Evolutionary conservation across 208 protist genomes (phyloP).

Genomic region (Trypanosoma lewisi): DNA sequence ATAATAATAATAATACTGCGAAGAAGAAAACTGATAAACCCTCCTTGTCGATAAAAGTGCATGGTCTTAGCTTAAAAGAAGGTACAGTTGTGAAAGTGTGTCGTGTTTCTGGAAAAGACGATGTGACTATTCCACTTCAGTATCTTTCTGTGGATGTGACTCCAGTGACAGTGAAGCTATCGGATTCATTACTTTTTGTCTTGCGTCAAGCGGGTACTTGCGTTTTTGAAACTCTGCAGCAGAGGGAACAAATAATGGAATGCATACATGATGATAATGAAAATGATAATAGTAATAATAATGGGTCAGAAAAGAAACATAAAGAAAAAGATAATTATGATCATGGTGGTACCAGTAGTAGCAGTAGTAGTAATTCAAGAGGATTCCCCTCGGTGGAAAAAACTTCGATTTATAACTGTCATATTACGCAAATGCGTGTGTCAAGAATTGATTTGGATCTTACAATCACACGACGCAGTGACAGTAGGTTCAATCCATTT

Average conservation of each 20-base stretch:
- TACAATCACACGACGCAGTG: constrained; percentile 44
- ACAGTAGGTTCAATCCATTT: constrained; percentile 55
- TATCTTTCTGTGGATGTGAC: constrained; percentile 34
- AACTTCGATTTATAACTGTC: constrained; percentile 31
- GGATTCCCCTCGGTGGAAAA: neutral
- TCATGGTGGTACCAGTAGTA: too few species aligned
- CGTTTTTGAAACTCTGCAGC: constrained; percentile 8
- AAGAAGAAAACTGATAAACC: constrained; percentile 2
- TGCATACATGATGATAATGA: neutral
- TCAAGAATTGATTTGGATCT: constrained; percentile 38
- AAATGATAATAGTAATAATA: constrained; percentile 3
- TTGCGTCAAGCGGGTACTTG: constrained; percentile 26
- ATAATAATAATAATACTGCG: neutral
- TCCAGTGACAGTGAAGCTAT: constrained; percentile 39
- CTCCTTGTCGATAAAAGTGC: constrained; percentile 15
- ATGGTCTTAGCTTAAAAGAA: constrained; percentile 4
- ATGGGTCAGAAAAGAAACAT: too few species aligned
- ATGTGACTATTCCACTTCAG: constrained; percentile 36
- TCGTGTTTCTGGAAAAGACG: neutral
- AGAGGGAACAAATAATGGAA: neutral
- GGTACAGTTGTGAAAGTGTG: neutral
- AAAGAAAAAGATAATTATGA: too few species aligned
- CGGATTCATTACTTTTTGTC: constrained; percentile 58
- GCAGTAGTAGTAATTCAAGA: neutral
- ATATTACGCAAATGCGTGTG: constrained; percentile 39